A percentile compares a stretch with the other conserved stretches of the same genome.
These are phyloP conservation scores for Potentilla sterilis DNA, from an alignment of 306 rosid genomes.

Conservation along the genomic window DNA sequence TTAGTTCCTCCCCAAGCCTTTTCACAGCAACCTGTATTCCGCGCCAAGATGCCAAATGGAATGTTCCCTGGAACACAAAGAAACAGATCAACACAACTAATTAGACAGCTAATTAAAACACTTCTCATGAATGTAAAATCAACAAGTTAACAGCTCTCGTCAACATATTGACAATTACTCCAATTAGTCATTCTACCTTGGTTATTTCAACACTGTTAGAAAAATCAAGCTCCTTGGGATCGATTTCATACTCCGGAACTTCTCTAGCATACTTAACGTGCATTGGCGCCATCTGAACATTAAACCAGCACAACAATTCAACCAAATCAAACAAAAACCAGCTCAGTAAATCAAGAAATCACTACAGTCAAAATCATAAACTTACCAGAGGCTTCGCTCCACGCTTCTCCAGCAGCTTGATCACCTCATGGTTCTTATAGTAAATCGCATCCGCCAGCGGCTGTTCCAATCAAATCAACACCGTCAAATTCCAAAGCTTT, in stretches of 20 bases:
- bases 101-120: neutral
- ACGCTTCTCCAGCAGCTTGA: constrained; percentile 71
- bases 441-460: constrained; percentile 91
- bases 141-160: neutral
- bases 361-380: neutral
- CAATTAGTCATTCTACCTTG: constrained; percentile 47
- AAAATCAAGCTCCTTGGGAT: constrained; percentile 87
- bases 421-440: constrained; percentile 69
- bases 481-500: neutral
- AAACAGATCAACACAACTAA: neutral
- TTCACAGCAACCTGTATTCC: constrained; percentile 94
- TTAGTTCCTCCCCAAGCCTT: constrained; percentile 67
- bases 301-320: neutral
- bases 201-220: constrained; percentile 68
- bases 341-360: neutral
- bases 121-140: neutral
- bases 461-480: constrained; percentile 41
- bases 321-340: constrained; percentile 4
- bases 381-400: constrained; percentile 78
- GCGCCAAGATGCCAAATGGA: constrained; percentile 78
- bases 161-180: too few relatives aligned
- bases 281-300: constrained; percentile 75
- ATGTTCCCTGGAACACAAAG: constrained; percentile 65
- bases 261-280: constrained; percentile 74
- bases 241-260: constrained; percentile 90